Conservation (phyloP, 495 filamentous ascomycete genomes). For the Xylona heveae region DNA sequence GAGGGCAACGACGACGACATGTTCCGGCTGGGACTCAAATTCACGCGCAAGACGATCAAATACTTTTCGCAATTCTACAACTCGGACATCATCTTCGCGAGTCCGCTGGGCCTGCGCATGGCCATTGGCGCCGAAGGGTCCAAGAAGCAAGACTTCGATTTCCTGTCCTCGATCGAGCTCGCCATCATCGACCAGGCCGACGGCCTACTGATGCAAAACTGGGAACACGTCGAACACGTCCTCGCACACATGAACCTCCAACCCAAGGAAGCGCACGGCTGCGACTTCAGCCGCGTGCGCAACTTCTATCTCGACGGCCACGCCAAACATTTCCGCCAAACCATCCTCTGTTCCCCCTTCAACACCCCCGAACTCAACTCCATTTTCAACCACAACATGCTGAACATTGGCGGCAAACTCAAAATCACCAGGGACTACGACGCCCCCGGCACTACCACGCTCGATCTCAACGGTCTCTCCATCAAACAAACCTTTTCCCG, state of each 20-base stretch:
- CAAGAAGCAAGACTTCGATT: constrained; percentile 76
- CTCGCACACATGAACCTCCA: constrained; percentile 84
- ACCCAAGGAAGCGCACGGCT: constrained; percentile 75
- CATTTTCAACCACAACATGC: constrained; percentile 53
- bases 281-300: constrained; percentile 81
- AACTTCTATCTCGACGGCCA: constrained; percentile 80
- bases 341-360: constrained; percentile 57
- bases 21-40: constrained; percentile 83
- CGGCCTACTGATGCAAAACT: constrained; percentile 91
- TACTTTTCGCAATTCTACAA: constrained; percentile 91
- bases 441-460: constrained; percentile 49
- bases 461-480: constrained; percentile 35
- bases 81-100: constrained; percentile 84
- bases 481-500: constrained; percentile 78
- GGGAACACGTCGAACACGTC: constrained; percentile 84
- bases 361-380: constrained; percentile 76
- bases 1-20: constrained; percentile 89
- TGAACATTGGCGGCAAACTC: constrained; percentile 55
- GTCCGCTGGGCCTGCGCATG: constrained; percentile 71
- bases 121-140: constrained; percentile 40
- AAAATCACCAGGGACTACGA: constrained; percentile 45
- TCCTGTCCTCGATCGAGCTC: constrained; percentile 79
- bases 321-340: constrained; percentile 63
- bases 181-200: constrained; percentile 83
- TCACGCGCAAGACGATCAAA: constrained; percentile 86